A percentile compares a stretch with the other conserved stretches of the same genome.
These are phyloP conservation scores for Russula foetens DNA, from an alignment of 768 basidiomycete genomes.

Conservation along the genomic window DNA sequence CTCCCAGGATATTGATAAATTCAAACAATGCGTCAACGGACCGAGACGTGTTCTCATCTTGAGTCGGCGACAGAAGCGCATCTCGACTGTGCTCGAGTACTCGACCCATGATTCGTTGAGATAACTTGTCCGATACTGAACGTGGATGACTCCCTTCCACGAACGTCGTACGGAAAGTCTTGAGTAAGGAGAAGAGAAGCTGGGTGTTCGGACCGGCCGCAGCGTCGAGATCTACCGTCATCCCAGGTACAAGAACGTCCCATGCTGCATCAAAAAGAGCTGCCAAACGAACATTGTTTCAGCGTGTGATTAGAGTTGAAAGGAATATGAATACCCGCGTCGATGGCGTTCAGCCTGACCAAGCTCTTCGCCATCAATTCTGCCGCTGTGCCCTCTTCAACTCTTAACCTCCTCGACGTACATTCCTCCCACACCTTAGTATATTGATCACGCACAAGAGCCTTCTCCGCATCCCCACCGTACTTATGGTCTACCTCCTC, in stretches of 20 bases:
- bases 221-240: constrained; percentile 21
- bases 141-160: constrained; percentile 25
- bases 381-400: constrained; percentile 38
- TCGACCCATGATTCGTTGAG: constrained; percentile 29
- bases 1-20: constrained; percentile 45
- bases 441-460: constrained; percentile 40
- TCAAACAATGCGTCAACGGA: constrained; percentile 29
- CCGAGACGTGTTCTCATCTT: constrained; percentile 18
- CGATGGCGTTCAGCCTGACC: constrained; percentile 20
- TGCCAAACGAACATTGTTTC: constrained; percentile 12
- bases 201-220: constrained; percentile 19
- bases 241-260: constrained; percentile 30
- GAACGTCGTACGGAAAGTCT: constrained; percentile 36
- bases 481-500: constrained; percentile 10
- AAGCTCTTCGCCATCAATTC: constrained; percentile 38
- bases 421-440: constrained; percentile 43
- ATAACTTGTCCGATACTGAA: constrained; percentile 25
- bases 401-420: constrained; percentile 35
- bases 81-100: constrained; percentile 30
- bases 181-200: constrained; percentile 40
- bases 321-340: constrained; percentile 24
- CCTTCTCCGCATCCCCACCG: constrained; percentile 7
- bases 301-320: neutral
- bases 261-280: constrained; percentile 47
- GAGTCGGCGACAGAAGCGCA: constrained; percentile 20